Conservation (phyloP, 1,139 yeast genomes). For the Ogataea hybrid region DNA sequence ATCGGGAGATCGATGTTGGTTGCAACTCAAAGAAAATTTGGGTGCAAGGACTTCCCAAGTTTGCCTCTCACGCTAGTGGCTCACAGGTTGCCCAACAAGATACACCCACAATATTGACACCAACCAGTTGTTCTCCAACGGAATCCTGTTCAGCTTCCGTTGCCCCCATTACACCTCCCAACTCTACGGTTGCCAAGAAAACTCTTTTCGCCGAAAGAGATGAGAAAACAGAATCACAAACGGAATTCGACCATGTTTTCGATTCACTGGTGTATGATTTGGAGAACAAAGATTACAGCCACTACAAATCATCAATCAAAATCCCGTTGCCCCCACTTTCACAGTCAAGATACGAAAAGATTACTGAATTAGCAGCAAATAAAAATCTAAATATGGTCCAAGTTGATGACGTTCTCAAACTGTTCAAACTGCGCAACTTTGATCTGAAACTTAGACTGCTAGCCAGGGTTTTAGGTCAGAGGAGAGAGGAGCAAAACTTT, state of each 20-base stretch:
- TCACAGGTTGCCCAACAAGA: too few species aligned
- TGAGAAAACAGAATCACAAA: neutral
- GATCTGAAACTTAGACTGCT: slow-evolving; percentile 24
- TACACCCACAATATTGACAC: neutral
- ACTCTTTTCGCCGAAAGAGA: slow-evolving; percentile 6
- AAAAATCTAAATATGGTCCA: slow-evolving; percentile 18
- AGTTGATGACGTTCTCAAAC: slow-evolving; percentile 18
- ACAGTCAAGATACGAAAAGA: slow-evolving; percentile 8
- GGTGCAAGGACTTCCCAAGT: neutral
- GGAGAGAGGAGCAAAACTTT: neutral
- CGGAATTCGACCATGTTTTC: slow-evolving; percentile 1
- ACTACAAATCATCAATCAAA: slow-evolving; percentile 14
- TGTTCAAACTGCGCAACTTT: slow-evolving; percentile 22
- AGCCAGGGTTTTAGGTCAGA: slow-evolving; percentile 17
- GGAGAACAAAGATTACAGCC: slow-evolving; percentile 5
- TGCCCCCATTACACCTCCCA: neutral
- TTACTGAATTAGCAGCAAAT: slow-evolving; percentile 12
- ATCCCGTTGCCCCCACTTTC: slow-evolving; percentile 14
- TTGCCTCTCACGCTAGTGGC: neutral
- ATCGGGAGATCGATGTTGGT: neutral
- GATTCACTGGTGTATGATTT: slow-evolving; percentile 4
- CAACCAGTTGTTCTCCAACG: slow-evolving; percentile 1
- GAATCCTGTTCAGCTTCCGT: neutral
- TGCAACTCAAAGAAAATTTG: neutral
- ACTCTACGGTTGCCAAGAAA: slow-evolving; percentile 1